Percentiles rank a stretch among this genome's conserved stretches.
phyloP scores from a whole-genome alignment of 176 grass and related monocot species.

The Hsuehochloa calcarea region DNA sequence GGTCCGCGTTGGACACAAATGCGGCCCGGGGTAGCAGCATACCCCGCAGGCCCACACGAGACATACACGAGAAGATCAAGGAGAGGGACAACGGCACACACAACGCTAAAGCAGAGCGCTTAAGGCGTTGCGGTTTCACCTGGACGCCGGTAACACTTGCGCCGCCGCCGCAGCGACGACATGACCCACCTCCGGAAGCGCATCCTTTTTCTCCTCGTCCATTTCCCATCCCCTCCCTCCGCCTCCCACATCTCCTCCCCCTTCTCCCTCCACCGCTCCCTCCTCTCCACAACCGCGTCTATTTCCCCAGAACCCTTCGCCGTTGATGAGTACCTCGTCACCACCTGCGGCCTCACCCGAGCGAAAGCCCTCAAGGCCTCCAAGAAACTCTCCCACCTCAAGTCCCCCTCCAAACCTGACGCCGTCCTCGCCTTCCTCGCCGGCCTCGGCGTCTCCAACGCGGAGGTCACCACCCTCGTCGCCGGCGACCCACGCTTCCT shows the following conservation, averaged over 20 bases:
- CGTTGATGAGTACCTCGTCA: constrained; percentile 39
- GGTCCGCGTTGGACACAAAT: too few species aligned
- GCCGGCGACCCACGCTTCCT: neutral
- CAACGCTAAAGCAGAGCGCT: too few species aligned
- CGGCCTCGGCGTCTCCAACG: constrained; percentile 18
- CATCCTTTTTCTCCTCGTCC: neutral
- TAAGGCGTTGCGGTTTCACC: too few species aligned
- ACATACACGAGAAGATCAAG: too few species aligned
- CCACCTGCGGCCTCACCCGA: constrained; percentile 22
- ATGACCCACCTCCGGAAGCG: neutral
- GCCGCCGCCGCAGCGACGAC: neutral
- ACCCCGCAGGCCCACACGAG: too few species aligned
- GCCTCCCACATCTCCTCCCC: neutral
- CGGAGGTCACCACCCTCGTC: constrained; percentile 16
- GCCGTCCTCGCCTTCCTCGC: constrained; percentile 35
- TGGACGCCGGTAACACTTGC: neutral
- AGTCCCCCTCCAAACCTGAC: constrained; percentile 22
- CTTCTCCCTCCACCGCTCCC: neutral
- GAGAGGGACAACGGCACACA: too few species aligned
- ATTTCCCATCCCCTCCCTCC: neutral
- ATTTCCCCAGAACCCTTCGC: neutral
- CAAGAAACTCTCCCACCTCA: neutral
- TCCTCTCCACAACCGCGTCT: neutral
- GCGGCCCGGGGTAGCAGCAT: too few species aligned
- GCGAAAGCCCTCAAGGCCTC: neutral